A percentile compares a stretch with the other conserved stretches of the same genome.
These are phyloP conservation scores for Zoysia matrella DNA, from an alignment of 202 grass and related monocot species.

Conservation along the genomic window DNA sequence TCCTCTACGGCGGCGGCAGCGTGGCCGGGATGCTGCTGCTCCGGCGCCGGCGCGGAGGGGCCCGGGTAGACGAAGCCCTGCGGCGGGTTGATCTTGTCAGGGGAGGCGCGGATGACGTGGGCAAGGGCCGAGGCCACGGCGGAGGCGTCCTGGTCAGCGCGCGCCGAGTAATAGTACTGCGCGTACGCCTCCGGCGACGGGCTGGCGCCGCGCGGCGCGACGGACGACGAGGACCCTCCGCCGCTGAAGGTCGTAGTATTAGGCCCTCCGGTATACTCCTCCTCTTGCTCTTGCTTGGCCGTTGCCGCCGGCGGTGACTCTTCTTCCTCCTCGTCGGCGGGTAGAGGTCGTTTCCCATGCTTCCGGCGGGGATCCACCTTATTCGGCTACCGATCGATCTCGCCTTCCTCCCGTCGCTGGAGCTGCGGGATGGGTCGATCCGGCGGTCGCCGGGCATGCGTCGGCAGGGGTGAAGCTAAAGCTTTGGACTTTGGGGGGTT, in stretches of 20 bases:
- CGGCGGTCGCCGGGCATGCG: slow-evolving; percentile 23
- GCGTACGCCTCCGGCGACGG: too few species aligned
- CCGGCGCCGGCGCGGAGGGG: background rate
- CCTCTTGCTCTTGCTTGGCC: slow-evolving; percentile 52
- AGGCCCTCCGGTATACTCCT: slow-evolving; percentile 16
- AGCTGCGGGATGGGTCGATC: slow-evolving; percentile 15
- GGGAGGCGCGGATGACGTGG: slow-evolving; percentile 71
- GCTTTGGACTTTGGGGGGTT: slow-evolving; percentile 42
- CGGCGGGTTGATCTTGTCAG: slow-evolving; percentile 3
- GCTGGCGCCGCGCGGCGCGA: too few species aligned
- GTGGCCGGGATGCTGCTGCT: background rate
- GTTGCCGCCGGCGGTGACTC: slow-evolving; percentile 4
- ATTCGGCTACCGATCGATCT: slow-evolving; percentile 16
- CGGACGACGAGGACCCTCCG: too few species aligned
- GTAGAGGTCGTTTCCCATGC: slow-evolving; percentile 88
- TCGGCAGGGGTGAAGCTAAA: slow-evolving; percentile 7
- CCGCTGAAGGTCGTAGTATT: background rate
- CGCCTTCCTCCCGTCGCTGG: background rate
- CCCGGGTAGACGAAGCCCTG: slow-evolving; percentile 15
- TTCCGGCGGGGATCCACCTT: slow-evolving; percentile 83
- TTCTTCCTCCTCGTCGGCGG: slow-evolving; percentile 59
- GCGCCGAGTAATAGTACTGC: too few species aligned
- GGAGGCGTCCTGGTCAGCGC: too few species aligned
- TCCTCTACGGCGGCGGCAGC: slow-evolving; percentile 37
- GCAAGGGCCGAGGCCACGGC: slow-evolving; percentile 83